Conservation (phyloP, 2,329 filamentous ascomycete species). For the Tolypocladium guangdongense region DNA sequence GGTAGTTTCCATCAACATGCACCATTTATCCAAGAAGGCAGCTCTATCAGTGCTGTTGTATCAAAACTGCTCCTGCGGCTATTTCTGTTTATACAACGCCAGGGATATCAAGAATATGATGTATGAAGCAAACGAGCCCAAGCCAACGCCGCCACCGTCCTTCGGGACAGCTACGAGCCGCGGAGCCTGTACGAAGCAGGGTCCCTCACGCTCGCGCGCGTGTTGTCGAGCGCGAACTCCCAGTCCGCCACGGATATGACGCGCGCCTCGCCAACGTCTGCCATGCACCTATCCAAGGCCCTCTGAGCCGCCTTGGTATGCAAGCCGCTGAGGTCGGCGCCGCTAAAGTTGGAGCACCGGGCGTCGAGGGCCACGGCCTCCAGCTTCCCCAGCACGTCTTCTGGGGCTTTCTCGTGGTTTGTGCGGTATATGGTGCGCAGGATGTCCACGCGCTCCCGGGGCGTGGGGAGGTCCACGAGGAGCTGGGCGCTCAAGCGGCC, state of each 20-base stretch:
- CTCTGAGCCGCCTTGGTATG: constrained; percentile 39
- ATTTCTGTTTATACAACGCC: not conserved
- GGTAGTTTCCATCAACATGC: not conserved
- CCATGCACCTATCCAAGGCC: constrained; percentile 30
- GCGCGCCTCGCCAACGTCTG: constrained; percentile 11
- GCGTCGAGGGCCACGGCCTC: constrained; percentile 53
- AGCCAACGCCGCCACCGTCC: not conserved
- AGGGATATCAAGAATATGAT: not conserved
- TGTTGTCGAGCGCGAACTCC: constrained; percentile 38
- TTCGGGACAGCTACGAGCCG: not conserved
- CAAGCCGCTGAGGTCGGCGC: constrained; percentile 45
- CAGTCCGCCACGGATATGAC: constrained; percentile 33
- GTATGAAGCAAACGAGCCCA: not conserved
- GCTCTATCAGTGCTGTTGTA: not conserved
- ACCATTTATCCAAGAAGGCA: not conserved
- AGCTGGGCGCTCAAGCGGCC: constrained; percentile 81
- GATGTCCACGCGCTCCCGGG: constrained; percentile 75
- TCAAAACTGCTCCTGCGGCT: not conserved
- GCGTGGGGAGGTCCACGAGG: constrained; percentile 76
- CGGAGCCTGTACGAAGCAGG: constrained; percentile 31
- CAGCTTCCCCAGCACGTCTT: constrained; percentile 43
- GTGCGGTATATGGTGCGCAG: constrained; percentile 55
- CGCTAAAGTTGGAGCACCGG: constrained; percentile 67
- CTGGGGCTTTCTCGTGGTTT: constrained; percentile 16
- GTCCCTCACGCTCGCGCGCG: constrained; percentile 38